Base-by-base conservation (phyloP, 345 rosid species). In the Geranium rotundifolium region DNA sequence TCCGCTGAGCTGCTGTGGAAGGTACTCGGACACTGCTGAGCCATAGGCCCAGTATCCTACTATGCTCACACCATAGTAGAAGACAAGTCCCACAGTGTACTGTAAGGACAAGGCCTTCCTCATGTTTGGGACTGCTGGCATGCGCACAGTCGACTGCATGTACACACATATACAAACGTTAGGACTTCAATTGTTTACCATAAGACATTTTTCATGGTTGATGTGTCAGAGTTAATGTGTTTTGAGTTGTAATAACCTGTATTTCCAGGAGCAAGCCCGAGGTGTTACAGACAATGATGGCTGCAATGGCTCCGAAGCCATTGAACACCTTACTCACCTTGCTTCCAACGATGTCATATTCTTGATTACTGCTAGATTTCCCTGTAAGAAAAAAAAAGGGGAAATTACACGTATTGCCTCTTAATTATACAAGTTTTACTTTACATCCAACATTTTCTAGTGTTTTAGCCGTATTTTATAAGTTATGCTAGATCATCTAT, bases 1-100 rank as follows among this genome's bases (percentile, higher is more conserved):
- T 9, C 74, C 69, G n/a, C 58, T 63, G 9, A 70, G 56, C 34
- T 65, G 55, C 57, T 49, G n/a, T n/a, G 74, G 80, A 20, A 73
- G 74, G 67, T 73, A 77, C 49, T 57, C 62, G 1, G 80, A 77
- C 18, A 73, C 74, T 0, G 59, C 14, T 0, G 77, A 64, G 20
- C 80, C 80, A 12, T 77, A 73, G 13, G 80, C 80, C 75, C 80
- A 77, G 17, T 77, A 70, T 17, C 75, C 77, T 0, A 68, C 49
- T 18, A 73, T 56, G 3, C 65, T 67, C 50, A 73, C 63, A 7
- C 69, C 68, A 20, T 77, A 73, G 63, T 69, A 73, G 19, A 70
- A 19, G 5, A 56, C 17, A 41, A 76, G 60, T 3, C 74, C 80
- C 17, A 34, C 67, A 7, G 74, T 68, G 60, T 46, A 72, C 65